These are phyloP conservation scores for Tylopilus vinaceipallidus DNA, from an alignment of 768 basidiomycete species.

Conservation along the genomic window DNA sequence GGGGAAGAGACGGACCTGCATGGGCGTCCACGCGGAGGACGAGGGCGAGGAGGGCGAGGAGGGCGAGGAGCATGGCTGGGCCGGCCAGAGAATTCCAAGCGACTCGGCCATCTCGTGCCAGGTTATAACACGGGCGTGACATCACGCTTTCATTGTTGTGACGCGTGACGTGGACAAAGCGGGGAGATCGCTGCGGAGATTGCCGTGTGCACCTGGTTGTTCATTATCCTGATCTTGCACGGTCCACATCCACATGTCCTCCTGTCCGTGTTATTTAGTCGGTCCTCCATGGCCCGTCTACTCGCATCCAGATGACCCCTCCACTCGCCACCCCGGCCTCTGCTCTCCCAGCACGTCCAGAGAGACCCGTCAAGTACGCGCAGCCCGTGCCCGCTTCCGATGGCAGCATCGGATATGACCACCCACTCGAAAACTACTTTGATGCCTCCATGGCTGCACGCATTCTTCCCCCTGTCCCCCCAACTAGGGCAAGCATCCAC, in stretches of 20 bases:
- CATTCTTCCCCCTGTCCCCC: constrained; percentile 11
- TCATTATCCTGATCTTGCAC: constrained; percentile 9
- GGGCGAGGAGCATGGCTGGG: constrained; percentile 8
- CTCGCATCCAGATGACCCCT: constrained; percentile 6
- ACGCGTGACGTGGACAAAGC: constrained; percentile 4
- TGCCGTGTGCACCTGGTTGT: constrained; percentile 25
- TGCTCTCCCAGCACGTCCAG: constrained; percentile 11
- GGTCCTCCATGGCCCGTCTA: background rate
- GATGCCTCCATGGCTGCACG: constrained; percentile 19
- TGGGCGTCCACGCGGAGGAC: constrained; percentile 15
- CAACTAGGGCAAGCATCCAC: constrained; percentile 16
- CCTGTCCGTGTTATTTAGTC: constrained; percentile 15
- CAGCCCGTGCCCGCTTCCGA: constrained; percentile 7
- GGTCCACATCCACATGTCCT: constrained; percentile 23
- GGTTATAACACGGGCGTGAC: constrained; percentile 1
- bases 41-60: constrained; percentile 1
- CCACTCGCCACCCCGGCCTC: constrained; percentile 8
- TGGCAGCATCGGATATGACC: constrained; percentile 21
- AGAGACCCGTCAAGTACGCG: constrained; percentile 15
- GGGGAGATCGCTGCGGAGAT: constrained; percentile 16
- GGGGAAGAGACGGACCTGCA: constrained; percentile 12
- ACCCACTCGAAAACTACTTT: constrained; percentile 25
- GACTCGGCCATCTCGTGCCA: no score
- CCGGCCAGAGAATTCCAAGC: constrained; percentile 26
- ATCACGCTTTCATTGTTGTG: constrained; percentile 14